Conservation (phyloP, 169 alveolate species). For the Toxoplasma gondii region DNA sequence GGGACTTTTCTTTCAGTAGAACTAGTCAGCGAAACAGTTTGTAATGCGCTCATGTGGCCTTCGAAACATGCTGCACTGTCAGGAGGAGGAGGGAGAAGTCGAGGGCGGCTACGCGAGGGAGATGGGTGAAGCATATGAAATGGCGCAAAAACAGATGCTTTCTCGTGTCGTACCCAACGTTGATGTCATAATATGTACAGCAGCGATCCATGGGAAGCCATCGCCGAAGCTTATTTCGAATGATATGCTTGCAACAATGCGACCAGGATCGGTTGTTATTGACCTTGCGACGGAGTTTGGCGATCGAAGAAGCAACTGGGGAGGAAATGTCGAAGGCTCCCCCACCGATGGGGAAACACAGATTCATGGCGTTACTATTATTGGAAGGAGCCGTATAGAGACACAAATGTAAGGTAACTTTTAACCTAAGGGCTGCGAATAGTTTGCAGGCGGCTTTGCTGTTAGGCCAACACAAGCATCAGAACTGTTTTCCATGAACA, state of each 20-base stretch:
- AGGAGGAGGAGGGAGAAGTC: slow-evolving; percentile 75
- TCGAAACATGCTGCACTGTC: not conserved
- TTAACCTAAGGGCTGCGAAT: not conserved
- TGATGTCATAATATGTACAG: slow-evolving; percentile 92
- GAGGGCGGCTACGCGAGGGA: slow-evolving; percentile 89
- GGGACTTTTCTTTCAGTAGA: slow-evolving; percentile 73
- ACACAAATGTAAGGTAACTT: slow-evolving; percentile 75
- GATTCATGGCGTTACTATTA: slow-evolving; percentile 85
- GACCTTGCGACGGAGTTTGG: slow-evolving; percentile 90
- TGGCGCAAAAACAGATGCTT: slow-evolving; percentile 82
- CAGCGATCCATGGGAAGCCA: slow-evolving; percentile 89
- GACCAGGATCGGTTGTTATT: slow-evolving; percentile 87
- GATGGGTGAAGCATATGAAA: slow-evolving; percentile 80
- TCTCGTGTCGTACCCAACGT: slow-evolving; percentile 82
- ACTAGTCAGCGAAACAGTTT: slow-evolving; percentile 41
- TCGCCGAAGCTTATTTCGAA: slow-evolving; percentile 91
- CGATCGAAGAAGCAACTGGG: slow-evolving; percentile 77
- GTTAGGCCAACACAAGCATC: slow-evolving; percentile 82
- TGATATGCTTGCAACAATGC: slow-evolving; percentile 81
- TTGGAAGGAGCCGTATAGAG: slow-evolving; percentile 89
- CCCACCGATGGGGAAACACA: slow-evolving; percentile 78
- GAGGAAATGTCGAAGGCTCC: slow-evolving; percentile 89
- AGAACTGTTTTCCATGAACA: slow-evolving; percentile 84
- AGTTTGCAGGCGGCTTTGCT: not conserved
- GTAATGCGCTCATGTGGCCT: not conserved